Conservation (phyloP, 257 asterid genomes). For the Solanum neorickii region DNA sequence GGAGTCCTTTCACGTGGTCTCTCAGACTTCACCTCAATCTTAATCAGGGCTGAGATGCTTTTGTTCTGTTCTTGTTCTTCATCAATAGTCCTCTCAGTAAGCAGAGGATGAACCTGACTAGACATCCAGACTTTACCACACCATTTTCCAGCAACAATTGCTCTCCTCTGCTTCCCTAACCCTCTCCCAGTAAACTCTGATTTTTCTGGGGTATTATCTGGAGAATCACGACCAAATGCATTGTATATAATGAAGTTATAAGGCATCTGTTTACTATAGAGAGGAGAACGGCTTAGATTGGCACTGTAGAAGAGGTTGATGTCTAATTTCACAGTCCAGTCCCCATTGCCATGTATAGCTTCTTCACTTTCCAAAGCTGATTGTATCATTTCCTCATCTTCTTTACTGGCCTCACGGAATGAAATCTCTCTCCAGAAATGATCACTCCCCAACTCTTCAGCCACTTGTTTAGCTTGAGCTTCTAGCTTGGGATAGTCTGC, state of each 20-base stretch:
- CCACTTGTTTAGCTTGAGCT: conserved; percentile 61
- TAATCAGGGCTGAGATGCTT: conserved; percentile 6
- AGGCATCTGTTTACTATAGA: conserved; percentile 93
- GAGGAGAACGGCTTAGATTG: conserved; percentile 88
- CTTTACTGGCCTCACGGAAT: conserved; percentile 52
- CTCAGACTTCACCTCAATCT: conserved; percentile 32
- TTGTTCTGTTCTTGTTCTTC: conserved; percentile 29
- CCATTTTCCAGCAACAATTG: conserved; percentile 91
- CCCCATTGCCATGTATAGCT: conserved; percentile 80
- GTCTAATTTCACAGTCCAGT: conserved; percentile 97
- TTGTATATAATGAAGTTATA: conserved; percentile 59
- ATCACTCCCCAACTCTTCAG: conserved; percentile 53
- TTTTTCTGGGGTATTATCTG: conserved; percentile 11
- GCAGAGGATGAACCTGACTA: conserved; percentile 75
- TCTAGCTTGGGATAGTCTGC: conserved; percentile 91
- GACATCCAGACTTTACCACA: conserved; percentile 99
- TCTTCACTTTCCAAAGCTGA: conserved; percentile 71
- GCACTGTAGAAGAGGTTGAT: conserved; percentile 91
- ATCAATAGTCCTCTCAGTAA: conserved; percentile 37
- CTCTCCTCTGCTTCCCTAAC: conserved; percentile 58
- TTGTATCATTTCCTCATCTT: conserved; percentile 57
- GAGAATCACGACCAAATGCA: conserved; percentile 69
- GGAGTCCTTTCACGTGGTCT: conserved; percentile 20
- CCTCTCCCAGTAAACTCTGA: conserved; percentile 29
- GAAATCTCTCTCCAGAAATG: conserved; percentile 44